These are phyloP conservation scores for Saccharomycopsis capsularis DNA, from an alignment of 805 yeast species.

Conservation along the genomic window DNA sequence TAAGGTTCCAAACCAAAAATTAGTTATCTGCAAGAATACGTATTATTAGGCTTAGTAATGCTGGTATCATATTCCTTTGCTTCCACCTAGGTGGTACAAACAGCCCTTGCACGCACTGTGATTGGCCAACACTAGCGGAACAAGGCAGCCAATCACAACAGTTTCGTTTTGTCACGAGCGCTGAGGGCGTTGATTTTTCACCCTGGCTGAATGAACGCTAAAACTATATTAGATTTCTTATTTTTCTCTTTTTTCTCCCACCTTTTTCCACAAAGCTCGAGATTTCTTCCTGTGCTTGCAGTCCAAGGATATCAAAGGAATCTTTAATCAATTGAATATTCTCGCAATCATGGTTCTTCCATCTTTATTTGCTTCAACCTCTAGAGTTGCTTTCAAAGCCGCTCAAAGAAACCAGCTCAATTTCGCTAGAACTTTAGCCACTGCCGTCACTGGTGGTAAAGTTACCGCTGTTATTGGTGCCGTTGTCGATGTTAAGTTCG, in stretches of 20 bases:
- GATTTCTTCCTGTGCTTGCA: neutral
- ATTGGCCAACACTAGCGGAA: too few species aligned
- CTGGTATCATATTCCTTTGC: too few species aligned
- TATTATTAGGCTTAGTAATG: too few species aligned
- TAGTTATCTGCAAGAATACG: too few species aligned
- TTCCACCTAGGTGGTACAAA: too few species aligned
- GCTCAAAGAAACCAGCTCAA: slow-evolving; percentile 72
- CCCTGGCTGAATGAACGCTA: neutral
- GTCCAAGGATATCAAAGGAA: neutral
- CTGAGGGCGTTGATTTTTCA: neutral
- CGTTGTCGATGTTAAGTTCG: slow-evolving; percentile 98
- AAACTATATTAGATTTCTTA: neutral
- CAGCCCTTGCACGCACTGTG: too few species aligned
- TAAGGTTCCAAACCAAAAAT: too few species aligned
- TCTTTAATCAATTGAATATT: too few species aligned
- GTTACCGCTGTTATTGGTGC: slow-evolving; percentile 98
- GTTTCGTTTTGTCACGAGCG: neutral
- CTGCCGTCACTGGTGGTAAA: slow-evolving; percentile 78
- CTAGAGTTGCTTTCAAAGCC: slow-evolving; percentile 84
- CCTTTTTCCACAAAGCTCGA: neutral
- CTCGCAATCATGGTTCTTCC: slow-evolving; percentile 38
- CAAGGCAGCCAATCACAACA: neutral
- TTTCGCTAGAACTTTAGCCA: slow-evolving; percentile 69
- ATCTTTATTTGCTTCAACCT: slow-evolving; percentile 54
- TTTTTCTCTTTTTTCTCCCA: neutral